Conservation (phyloP, 1,139 yeast species). For the Maudiozyma humilis region DNA sequence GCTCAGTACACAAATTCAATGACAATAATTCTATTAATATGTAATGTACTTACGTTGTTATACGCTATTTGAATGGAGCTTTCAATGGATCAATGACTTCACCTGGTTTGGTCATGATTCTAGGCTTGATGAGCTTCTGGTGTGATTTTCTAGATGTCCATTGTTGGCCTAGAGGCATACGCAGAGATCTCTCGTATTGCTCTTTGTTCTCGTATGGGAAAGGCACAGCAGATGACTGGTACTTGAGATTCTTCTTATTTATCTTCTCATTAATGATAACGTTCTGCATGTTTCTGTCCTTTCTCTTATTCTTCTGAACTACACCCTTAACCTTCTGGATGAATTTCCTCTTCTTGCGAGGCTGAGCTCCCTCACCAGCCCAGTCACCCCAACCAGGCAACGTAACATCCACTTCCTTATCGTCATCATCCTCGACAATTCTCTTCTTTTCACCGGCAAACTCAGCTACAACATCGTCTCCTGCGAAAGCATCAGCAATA, state of each 20-base stretch:
- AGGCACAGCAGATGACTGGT: conserved; percentile 81
- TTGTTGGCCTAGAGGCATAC: conserved; percentile 97
- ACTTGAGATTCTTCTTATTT: conserved; percentile 75
- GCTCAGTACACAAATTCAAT: too few species aligned
- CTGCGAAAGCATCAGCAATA: conserved; percentile 89
- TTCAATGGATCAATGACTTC: conserved; percentile 81
- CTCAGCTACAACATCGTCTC: conserved; percentile 79
- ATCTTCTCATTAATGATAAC: conserved; percentile 86
- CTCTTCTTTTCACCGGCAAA: conserved; percentile 67
- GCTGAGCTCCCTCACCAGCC: conserved; percentile 60
- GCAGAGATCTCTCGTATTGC: conserved; percentile 85
- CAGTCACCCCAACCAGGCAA: conserved; percentile 95
- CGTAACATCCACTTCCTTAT: conserved; percentile 74
- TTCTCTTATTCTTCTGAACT: conserved; percentile 58
- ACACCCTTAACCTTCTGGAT: conserved; percentile 68
- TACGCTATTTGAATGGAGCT: conserved; percentile 32
- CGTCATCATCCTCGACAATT: conserved; percentile 72
- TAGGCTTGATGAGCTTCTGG: conserved; percentile 83
- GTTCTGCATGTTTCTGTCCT: conserved; percentile 64
- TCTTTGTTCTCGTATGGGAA: conserved; percentile 89
- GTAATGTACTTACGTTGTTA: conserved; percentile 1
- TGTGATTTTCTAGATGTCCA: conserved; percentile 88
- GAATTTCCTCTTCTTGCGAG: conserved; percentile 52
- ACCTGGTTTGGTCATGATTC: conserved; percentile 80
- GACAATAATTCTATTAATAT: neutral